Conservation (phyloP, 1,284 basidiomycete genomes). For the Quambalaria eucalypti region DNA sequence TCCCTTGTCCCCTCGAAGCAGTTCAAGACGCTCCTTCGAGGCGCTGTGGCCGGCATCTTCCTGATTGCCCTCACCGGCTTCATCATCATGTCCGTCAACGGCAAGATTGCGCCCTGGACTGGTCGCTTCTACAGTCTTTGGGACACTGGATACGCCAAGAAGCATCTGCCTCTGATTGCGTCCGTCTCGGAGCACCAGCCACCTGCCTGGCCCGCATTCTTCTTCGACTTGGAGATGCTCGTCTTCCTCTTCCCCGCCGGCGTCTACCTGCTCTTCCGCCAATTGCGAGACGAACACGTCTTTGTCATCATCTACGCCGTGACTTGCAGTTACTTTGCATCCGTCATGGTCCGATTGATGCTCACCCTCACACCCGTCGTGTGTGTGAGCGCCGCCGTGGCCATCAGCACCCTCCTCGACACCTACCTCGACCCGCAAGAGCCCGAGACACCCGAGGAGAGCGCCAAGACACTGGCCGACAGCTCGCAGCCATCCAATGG, state of each 20-base stretch:
- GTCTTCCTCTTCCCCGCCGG: conserved; percentile 97
- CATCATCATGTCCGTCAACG: conserved; percentile 72
- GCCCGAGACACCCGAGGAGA: conserved; percentile 51
- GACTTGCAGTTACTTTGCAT: conserved; percentile 94
- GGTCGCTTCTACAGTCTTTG: conserved; percentile 98
- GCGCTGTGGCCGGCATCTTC: conserved; percentile 60
- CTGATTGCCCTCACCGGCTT: conserved; percentile 54
- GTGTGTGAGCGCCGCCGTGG: conserved; percentile 82
- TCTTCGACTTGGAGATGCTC: conserved; percentile 96
- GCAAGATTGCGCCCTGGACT: conserved; percentile 97
- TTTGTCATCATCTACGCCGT: conserved; percentile 98
- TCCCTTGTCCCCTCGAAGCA: conserved; percentile 84
- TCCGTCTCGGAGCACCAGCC: conserved; percentile 99
- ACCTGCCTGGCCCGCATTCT: conserved; percentile 98
- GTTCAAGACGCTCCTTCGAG: conserved; percentile 63
- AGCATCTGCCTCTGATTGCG: conserved; percentile 94
- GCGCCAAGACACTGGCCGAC: conserved; percentile 24
- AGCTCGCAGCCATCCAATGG: conserved; percentile 29
- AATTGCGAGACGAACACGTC: conserved; percentile 90
- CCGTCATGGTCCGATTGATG: conserved; percentile 97
- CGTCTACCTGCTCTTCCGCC: conserved; percentile 82
- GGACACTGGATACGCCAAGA: conserved; percentile 98
- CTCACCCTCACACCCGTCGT: conserved; percentile 83
- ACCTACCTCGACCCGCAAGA: conserved; percentile 66
- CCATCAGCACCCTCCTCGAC: conserved; percentile 77